Evolutionary conservation across 179 eudicot genomes (phyloP), one percentile per base, ranked within the genome.

Genomic region (Camellia oleifera): DNA sequence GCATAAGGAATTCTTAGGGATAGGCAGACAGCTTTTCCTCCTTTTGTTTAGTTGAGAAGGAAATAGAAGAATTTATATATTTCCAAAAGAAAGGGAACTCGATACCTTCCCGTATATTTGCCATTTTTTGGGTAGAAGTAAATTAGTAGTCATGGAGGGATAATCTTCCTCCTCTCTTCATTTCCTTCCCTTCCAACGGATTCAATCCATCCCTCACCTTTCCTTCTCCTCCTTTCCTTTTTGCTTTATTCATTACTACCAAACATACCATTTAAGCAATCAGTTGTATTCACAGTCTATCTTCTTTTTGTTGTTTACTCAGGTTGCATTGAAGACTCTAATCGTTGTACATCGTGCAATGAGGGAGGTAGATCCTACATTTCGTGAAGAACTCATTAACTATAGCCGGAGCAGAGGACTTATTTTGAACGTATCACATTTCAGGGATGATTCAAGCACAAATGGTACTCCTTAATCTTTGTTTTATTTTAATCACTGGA

Each of bases 261-360:
- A 32, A 65, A 20, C 12, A 32, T 0, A 23, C 11, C 14, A 3
- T 68, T 68, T 17, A 20, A 4, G 32, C 3, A 2, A 70, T 45
- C n/a, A n/a, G n/a, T n/a, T n/a, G 4, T 40, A 26, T 32, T 32
- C 46, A 12, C 17, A 15, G 32, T 45, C 23, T 14, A 46, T 20
- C 60, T 64, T 18, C 50, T 54, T 0, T 11, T 0, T 52, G 5
- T 8, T 75, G 7, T 48, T 78, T 52, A 14, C 75, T 52, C 71
- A 86, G 89, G 87, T 86, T 53, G 89, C 89, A 53, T 48, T 86
- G 67, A 86, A 86, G 77, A 77, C 85, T 26, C 77, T 86, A 69
- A 77, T 84, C 54, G 79, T 86, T 12, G 76, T 84, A 56, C 90
- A 88, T 78, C 82, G 90, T 32, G 82, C 83, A 53, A 20, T 88